Base-by-base conservation (phyloP, 2,329 filamentous ascomycete species). In the Colletotrichum tofieldiae region DNA sequence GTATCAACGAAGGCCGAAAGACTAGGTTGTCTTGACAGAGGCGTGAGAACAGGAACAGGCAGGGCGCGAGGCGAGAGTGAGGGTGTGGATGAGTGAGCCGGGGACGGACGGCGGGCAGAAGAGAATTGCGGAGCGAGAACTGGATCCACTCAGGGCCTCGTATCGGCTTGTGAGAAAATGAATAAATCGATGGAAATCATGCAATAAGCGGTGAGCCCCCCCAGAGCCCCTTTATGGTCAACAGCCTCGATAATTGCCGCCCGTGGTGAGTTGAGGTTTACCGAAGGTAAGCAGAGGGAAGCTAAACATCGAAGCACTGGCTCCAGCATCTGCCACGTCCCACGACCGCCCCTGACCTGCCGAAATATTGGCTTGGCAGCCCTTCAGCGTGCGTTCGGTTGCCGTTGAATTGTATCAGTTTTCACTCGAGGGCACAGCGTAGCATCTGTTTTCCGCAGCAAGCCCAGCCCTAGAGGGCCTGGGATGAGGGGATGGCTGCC, bases 281-380 rank as follows among this genome's bases (percentile, higher is more conserved):
- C 45, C 32, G 43, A 26, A 37, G 32, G 32, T 49, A 20, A 62
- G 59, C 43, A 37, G 43, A 37, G 29, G 14, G 23, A 26, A 39
- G 41, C 26, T 23, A 49, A 45, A n/a, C 39, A 29, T n/a, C 20
- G 16, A 60, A 56, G 39, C 32, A 67, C 55, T 32, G 39, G 65
- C 60, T 65, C 45, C 54, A 64, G 70, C 60, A 41, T 49, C 66
- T 70, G 70, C 70, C 70, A 72, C 70, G 70, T 72, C 59, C 66
- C 60, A 62, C 49, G 52, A 26, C 20, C 37, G 45, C 65, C 70
- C 60, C 59, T 72, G 47, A 18, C 45, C 70, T 69, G 70, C 70
- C 70, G 70, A 23, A 47, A 60, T 72, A 72, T 72, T 70, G 70
- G 65, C 70, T 72, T 72, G 70, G 70, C 65, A 51, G 59, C 14